Percentiles rank a stretch among this genome's conserved stretches.
Evolutionary conservation across 495 filamentous ascomycete genomes (phyloP).

Genomic region (Aspergillus ostianus): DNA sequence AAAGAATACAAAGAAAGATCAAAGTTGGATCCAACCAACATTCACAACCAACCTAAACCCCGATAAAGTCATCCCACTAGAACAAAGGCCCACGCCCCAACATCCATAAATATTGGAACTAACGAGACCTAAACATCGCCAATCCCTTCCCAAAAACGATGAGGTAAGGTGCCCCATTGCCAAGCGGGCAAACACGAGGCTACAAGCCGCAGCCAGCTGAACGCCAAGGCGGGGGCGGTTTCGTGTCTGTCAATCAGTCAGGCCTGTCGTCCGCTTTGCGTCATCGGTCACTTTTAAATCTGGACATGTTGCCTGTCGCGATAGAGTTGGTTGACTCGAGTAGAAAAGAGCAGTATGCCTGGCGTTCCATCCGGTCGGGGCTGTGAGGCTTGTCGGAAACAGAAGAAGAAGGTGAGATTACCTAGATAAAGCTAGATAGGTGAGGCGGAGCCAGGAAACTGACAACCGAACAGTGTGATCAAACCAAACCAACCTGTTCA

Average conservation of each 20-base stretch:
- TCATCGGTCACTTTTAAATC: too few species aligned
- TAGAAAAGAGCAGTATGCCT: slow-evolving; percentile 29
- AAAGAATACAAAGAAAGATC: too few species aligned
- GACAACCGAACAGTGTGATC: slow-evolving; percentile 33
- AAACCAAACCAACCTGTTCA: slow-evolving; percentile 33
- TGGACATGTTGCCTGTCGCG: too few species aligned
- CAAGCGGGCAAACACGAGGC: slow-evolving; percentile 4
- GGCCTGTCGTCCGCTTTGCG: too few species aligned
- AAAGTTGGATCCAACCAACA: too few species aligned
- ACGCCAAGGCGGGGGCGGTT: not conserved
- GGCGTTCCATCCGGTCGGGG: slow-evolving; percentile 46
- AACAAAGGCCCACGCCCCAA: too few species aligned
- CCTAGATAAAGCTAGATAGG: not conserved
- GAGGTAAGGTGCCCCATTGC: not conserved
- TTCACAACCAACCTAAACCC: too few species aligned
- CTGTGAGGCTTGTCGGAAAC: slow-evolving; percentile 46
- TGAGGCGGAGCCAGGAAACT: not conserved
- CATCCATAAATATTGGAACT: too few species aligned
- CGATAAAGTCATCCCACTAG: too few species aligned
- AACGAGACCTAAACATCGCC: too few species aligned
- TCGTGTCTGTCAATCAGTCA: too few species aligned
- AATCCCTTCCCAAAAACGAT: not conserved
- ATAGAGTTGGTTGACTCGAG: too few species aligned
- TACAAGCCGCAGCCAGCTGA: not conserved
- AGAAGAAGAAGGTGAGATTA: slow-evolving; percentile 45